phyloP scores from a whole-genome alignment of 306 rosid genomes.

The Malus sieversii region DNA sequence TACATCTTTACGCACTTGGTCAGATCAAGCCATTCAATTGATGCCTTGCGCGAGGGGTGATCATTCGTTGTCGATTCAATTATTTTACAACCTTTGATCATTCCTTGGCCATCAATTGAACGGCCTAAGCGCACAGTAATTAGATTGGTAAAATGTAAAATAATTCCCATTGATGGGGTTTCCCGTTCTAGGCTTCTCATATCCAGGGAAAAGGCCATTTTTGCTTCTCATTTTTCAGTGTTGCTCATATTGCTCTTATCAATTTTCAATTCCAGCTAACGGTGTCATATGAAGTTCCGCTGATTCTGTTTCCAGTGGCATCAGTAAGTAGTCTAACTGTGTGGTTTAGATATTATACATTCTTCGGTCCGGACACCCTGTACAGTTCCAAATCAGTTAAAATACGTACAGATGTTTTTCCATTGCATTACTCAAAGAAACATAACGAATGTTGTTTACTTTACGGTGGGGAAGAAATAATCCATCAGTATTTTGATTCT shows the following conservation, averaged over 20 bases:
- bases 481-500: slow-evolving; percentile 7
- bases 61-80: not conserved
- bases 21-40: slow-evolving; percentile 13
- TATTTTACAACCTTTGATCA: not conserved
- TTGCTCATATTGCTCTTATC: slow-evolving; percentile 24
- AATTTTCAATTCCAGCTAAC: slow-evolving; percentile 54
- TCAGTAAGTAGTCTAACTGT: slow-evolving; percentile 50
- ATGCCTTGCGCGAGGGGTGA: not conserved
- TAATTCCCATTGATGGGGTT: slow-evolving; percentile 4
- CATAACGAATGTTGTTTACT: not conserved
- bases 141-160: not conserved
- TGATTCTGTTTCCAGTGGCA: slow-evolving; percentile 77
- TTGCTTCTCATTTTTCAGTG: not conserved
- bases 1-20: not conserved
- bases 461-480: slow-evolving; percentile 3
- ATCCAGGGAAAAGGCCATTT: not conserved
- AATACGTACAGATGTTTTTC: not conserved
- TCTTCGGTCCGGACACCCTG: not conserved
- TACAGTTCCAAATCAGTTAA: not conserved
- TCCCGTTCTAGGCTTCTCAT: slow-evolving; percentile 6
- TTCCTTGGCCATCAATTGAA: not conserved
- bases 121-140: not conserved
- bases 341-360: not conserved
- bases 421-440: not conserved
- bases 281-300: slow-evolving; percentile 94